Evolutionary conservation across 352 stramenopile genomes (phyloP).

Genomic region (Phytopythium vexans): DNA sequence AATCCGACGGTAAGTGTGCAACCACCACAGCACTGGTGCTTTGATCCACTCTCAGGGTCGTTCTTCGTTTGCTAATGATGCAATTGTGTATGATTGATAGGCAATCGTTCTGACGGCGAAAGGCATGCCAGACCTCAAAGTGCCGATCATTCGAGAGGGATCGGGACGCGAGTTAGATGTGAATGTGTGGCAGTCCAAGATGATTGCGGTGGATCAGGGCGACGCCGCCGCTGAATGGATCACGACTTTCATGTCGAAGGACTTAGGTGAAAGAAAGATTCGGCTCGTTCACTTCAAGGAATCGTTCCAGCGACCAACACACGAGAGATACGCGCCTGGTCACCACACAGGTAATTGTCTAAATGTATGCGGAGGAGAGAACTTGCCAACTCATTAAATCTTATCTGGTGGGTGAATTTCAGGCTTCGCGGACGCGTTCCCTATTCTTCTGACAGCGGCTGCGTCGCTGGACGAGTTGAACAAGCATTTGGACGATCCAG

Average conservation of each 20-base stretch:
- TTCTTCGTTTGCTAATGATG: neutral
- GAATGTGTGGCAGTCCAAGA: slow-evolving; percentile 55
- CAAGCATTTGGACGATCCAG: slow-evolving; percentile 34
- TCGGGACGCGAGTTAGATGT: slow-evolving; percentile 32
- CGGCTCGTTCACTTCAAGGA: slow-evolving; percentile 63
- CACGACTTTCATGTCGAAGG: slow-evolving; percentile 42
- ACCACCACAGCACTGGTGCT: neutral
- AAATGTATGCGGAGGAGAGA: no score
- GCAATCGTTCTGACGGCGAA: slow-evolving; percentile 53
- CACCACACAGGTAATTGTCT: slow-evolving; percentile 34
- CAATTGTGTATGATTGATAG: slow-evolving; percentile 9
- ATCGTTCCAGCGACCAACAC: slow-evolving; percentile 45
- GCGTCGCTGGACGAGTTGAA: slow-evolving; percentile 66
- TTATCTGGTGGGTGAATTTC: neutral
- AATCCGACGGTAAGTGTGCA: slow-evolving; percentile 28
- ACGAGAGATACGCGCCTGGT: slow-evolving; percentile 57
- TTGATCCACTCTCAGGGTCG: no score
- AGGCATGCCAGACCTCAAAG: slow-evolving; percentile 56
- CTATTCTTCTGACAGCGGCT: slow-evolving; percentile 62
- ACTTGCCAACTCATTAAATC: no score
- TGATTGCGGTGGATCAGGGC: slow-evolving; percentile 62
- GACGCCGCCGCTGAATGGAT: slow-evolving; percentile 60
- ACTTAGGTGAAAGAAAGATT: slow-evolving; percentile 28
- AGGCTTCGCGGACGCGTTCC: slow-evolving; percentile 79
- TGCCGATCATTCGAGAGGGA: slow-evolving; percentile 42